phyloP scores from a whole-genome alignment of 108 stramenopile species.

The Pseudonitzschia pungens region DNA sequence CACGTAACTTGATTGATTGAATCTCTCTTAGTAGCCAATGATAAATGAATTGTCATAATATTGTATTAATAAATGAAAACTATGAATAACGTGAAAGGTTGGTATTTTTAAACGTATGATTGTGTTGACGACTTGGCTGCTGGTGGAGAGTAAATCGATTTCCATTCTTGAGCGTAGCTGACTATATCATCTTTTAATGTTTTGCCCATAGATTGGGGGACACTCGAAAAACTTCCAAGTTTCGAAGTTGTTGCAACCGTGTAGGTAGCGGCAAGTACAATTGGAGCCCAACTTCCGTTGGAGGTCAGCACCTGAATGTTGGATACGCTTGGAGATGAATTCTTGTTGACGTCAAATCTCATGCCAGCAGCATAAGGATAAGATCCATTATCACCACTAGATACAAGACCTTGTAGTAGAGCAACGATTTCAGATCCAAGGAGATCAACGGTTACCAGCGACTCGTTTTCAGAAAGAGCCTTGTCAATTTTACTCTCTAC shows the following conservation, averaged over 20 bases:
- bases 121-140: conserved; percentile 37
- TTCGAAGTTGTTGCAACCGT: conserved; percentile 36
- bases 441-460: conserved; percentile 37
- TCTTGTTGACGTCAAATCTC: conserved; percentile 40
- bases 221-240: neutral
- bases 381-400: conserved; percentile 11
- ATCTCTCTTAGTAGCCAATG: too few relatives aligned
- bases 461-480: conserved; percentile 14
- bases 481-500: conserved; percentile 22
- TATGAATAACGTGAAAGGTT: neutral
- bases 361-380: conserved; percentile 55
- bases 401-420: conserved; percentile 42
- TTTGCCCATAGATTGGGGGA: conserved; percentile 19
- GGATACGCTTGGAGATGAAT: conserved; percentile 13
- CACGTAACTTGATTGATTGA: too few relatives aligned
- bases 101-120: neutral
- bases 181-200: conserved; percentile 44
- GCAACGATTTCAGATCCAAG: conserved; percentile 31
- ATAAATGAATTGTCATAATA: too few relatives aligned
- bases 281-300: conserved; percentile 32
- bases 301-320: conserved; percentile 38
- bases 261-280: conserved; percentile 31
- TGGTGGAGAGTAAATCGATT: conserved; percentile 25
- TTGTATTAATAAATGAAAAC: too few relatives aligned
- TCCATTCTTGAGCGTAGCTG: conserved; percentile 39